Conservation (phyloP, 2,329 filamentous ascomycete species). For the Apiospora sp. region DNA sequence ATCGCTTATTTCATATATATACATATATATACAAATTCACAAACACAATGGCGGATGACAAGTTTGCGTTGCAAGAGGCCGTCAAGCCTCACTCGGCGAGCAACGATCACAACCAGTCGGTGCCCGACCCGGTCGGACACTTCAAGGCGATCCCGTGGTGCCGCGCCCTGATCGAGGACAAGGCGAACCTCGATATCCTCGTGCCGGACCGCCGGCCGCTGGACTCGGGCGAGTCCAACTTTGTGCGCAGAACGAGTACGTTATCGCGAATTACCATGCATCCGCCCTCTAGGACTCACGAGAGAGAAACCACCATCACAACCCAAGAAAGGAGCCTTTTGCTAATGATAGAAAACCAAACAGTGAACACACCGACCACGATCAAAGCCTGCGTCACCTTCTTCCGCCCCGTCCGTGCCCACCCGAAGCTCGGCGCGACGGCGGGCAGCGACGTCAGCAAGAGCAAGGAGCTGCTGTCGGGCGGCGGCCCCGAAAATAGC, state of each 20-base stretch:
- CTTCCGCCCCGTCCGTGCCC: conserved; percentile 25
- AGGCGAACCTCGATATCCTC: conserved; percentile 32
- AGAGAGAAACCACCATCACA: too few species aligned
- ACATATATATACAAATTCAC: too few species aligned
- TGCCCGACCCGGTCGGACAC: conserved; percentile 38
- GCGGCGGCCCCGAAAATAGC: conserved; percentile 32
- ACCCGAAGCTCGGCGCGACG: background rate
- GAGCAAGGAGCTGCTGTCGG: conserved; percentile 28
- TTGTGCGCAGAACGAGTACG: conserved; percentile 36
- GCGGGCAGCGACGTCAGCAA: conserved; percentile 25
- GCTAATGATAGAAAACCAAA: too few species aligned
- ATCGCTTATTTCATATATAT: background rate
- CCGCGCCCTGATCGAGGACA: conserved; percentile 33
- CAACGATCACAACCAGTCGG: conserved; percentile 34
- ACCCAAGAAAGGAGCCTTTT: too few species aligned
- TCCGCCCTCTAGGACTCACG: too few species aligned
- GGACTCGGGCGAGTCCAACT: conserved; percentile 36
- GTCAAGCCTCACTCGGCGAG: conserved; percentile 27
- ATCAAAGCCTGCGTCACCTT: conserved; percentile 39
- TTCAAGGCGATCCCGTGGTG: conserved; percentile 42
- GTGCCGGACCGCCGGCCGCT: conserved; percentile 39
- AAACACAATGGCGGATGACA: background rate
- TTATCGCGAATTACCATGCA: background rate
- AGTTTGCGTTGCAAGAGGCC: conserved; percentile 3
- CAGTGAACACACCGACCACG: conserved; percentile 36